Base-by-base conservation (phyloP, 495 filamentous ascomycete species). In the Neurospora terricola region DNA sequence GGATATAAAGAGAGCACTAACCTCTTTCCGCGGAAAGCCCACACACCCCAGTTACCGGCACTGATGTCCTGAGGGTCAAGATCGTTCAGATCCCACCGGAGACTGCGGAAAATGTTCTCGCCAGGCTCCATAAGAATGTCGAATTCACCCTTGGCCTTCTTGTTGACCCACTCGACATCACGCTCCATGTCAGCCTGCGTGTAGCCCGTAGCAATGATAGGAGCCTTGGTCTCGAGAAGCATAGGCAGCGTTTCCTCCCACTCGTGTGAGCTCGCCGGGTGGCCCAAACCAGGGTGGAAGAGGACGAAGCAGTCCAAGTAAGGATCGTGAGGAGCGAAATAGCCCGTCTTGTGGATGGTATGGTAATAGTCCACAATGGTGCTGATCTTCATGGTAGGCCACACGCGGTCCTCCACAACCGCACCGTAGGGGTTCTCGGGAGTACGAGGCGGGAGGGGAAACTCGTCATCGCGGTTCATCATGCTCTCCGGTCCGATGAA, bases 291-390 rank as follows among this genome's bases (percentile, higher is more conserved):
- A 3, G 96, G 96, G 80, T 99, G 96, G 85, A 98, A 99, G 70
- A 97, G 87, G 78, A 99, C 88, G 77, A 99, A 94, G 79, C 90
- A 93, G 83, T 99, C 96, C 76, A 99, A 95, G 81, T 99, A 99
- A 2, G 96, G 96, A 80, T 99, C 96, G 82, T 93, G 98, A 0
- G 96, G 96, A 34, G 91, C 87, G 84, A 98, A 99, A 72, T 92
- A 86, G 38, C 91, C 88, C 1, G 95, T 90, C 77, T 95, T 89
- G 83, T 98, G 94, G 77, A 99, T 87, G 2, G 94, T 98, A 80
- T 99, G 94, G 85, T 94, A 99, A 82, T 99, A 98, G 73, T 99
- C 96, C 34, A 98, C 94, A 77, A 93, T 97, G 0, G 96, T 99
- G 77, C 89, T 93, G 75, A 99, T 96, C 84, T 98, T 98, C 89